phyloP scores from a whole-genome alignment of 257 asterid genomes.

The Cordia subcordata region DNA sequence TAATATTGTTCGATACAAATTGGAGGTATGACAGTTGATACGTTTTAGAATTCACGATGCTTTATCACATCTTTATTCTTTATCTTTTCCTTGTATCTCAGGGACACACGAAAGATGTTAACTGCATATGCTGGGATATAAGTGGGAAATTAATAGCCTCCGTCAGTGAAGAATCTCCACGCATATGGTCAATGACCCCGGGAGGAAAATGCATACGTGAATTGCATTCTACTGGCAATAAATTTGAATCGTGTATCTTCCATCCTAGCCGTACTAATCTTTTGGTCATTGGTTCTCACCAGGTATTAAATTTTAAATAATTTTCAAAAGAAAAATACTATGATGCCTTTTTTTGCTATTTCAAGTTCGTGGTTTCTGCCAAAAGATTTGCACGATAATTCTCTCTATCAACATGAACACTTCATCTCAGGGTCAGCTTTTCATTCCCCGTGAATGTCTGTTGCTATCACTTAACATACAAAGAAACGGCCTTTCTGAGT shows the following conservation, averaged over 20 bases:
- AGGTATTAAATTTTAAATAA: slow-evolving; percentile 21
- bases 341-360: neutral
- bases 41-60: neutral
- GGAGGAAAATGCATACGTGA: slow-evolving; percentile 28
- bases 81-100: slow-evolving; percentile 7
- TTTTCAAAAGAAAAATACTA: neutral
- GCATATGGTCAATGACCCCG: slow-evolving; percentile 29
- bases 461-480: too few relatives aligned
- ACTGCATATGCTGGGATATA: slow-evolving; percentile 37
- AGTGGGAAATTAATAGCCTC: slow-evolving; percentile 39
- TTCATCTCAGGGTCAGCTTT: too few relatives aligned
- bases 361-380: neutral
- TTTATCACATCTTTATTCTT: neutral
- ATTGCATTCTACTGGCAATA: slow-evolving; percentile 23
- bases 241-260: slow-evolving; percentile 40
- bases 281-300: slow-evolving; percentile 37
- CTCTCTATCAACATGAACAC: too few relatives aligned
- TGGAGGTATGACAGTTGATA: slow-evolving; percentile 25
- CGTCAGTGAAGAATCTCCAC: slow-evolving; percentile 36
- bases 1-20: slow-evolving; percentile 12
- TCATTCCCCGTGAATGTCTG: too few relatives aligned
- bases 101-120: slow-evolving; percentile 39
- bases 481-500: too few relatives aligned
- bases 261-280: slow-evolving; percentile 35
- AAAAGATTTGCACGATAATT: too few relatives aligned